These are phyloP conservation scores for Aspergillus wentii DNA, from an alignment of 495 filamentous ascomycete species.

Conservation along the genomic window DNA sequence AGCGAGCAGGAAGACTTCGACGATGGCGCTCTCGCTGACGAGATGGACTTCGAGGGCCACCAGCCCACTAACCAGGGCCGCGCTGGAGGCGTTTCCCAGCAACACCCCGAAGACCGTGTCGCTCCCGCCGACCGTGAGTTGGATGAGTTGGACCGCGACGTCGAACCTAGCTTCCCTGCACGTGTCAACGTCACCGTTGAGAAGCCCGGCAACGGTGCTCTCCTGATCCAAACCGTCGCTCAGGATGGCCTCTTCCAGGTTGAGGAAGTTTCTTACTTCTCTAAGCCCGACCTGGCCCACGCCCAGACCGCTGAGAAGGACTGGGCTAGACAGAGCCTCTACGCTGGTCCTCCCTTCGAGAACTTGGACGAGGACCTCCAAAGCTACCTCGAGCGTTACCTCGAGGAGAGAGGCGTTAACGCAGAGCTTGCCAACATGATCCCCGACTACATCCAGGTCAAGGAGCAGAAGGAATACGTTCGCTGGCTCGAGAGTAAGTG, in stretches of 20 bases:
- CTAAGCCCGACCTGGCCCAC: slow-evolving; percentile 64
- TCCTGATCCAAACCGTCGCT: slow-evolving; percentile 80
- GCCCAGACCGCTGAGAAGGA: slow-evolving; percentile 62
- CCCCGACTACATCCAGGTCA: slow-evolving; percentile 94
- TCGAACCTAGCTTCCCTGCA: slow-evolving; percentile 66
- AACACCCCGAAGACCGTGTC: slow-evolving; percentile 54
- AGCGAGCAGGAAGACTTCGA: slow-evolving; percentile 55
- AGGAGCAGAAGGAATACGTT: slow-evolving; percentile 98
- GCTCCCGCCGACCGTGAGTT: slow-evolving; percentile 55
- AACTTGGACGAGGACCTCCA: slow-evolving; percentile 96
- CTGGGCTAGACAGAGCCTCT: slow-evolving; percentile 67
- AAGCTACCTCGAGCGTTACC: slow-evolving; percentile 82
- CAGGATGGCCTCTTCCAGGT: slow-evolving; percentile 85
- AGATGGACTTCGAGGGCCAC: slow-evolving; percentile 50
- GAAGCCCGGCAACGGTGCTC: slow-evolving; percentile 74
- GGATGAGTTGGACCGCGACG: slow-evolving; percentile 37
- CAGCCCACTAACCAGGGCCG: slow-evolving; percentile 47
- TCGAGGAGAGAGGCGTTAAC: slow-evolving; percentile 92
- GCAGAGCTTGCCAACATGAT: slow-evolving; percentile 83
- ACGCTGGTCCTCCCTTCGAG: slow-evolving; percentile 88
- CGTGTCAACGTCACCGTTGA: slow-evolving; percentile 83
- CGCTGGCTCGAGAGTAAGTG: slow-evolving; percentile 76
- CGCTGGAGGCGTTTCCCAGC: slow-evolving; percentile 45
- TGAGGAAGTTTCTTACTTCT: slow-evolving; percentile 87
- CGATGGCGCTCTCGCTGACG: slow-evolving; percentile 42